Evolutionary conservation across 192 early-diverging fungal genomes (phyloP).

Genomic region (Coemansia sp.): DNA sequence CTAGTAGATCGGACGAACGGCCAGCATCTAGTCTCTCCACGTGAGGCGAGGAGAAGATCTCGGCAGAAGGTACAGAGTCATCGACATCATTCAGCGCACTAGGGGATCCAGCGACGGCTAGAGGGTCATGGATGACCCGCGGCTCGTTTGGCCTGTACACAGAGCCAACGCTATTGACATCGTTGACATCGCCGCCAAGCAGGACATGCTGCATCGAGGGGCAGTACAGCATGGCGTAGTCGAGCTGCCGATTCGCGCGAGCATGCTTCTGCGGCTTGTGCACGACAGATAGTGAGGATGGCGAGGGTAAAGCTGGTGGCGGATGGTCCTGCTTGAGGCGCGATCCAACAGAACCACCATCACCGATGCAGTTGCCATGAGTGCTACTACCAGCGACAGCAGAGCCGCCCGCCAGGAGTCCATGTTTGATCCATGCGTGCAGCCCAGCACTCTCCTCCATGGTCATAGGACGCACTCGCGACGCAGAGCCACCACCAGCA

Average conservation of each 20-base stretch:
- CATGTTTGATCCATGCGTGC: slow-evolving; percentile 46
- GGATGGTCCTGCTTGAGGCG: neutral
- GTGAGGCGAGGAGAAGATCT: neutral
- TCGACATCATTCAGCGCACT: slow-evolving; percentile 22
- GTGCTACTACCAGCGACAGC: neutral
- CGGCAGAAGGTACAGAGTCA: neutral
- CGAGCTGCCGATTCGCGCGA: slow-evolving; percentile 4
- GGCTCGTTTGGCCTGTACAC: slow-evolving; percentile 4
- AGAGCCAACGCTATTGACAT: neutral
- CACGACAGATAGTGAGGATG: slow-evolving; percentile 29
- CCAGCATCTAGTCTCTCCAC: neutral
- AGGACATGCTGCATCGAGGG: slow-evolving; percentile 48
- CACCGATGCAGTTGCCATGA: neutral
- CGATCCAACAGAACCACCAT: neutral
- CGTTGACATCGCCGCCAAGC: slow-evolving; percentile 24
- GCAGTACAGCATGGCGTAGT: slow-evolving; percentile 51
- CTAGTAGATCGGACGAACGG: slow-evolving; percentile 1
- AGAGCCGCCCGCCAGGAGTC: slow-evolving; percentile 10
- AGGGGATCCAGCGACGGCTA: neutral
- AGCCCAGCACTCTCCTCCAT: slow-evolving; percentile 45
- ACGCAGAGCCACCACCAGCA: neutral
- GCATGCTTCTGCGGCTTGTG: neutral
- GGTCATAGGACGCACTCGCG: slow-evolving; percentile 38
- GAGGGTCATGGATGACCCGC: slow-evolving; percentile 19
- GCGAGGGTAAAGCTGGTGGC: neutral